Evolutionary conservation across 2,329 filamentous ascomycete species (phyloP), one percentile per base, ranked within the genome.

Genomic region (Shiraia sp.): DNA sequence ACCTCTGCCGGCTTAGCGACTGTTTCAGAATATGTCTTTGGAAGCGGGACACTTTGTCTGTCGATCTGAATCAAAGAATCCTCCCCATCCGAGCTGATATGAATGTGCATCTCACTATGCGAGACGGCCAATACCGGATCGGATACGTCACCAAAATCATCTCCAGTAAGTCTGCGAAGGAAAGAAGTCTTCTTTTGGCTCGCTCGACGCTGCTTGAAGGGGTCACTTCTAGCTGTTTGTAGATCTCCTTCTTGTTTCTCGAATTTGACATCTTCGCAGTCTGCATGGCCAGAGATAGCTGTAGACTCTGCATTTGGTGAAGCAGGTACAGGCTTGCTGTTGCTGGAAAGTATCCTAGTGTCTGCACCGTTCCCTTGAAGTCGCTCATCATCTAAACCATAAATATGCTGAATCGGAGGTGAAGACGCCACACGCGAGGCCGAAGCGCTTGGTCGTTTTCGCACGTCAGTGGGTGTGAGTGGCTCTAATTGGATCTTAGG

Each of bases 251-350:
- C 50, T 12, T 47, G 38, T 32, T 45, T 61, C 53, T 41, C 63
- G 56, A 34, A 66, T 57, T 57, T 66, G 50, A 66, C 47, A 10
- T 57, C 52, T 4, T 51, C 40, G 10, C 38, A 38, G 29, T 63
- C 48, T 13, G 58, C 61, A 40, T 69, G 70, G 40, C 49, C 65
- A 45, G 62, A 78, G 51, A 62, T 69, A 6, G 70, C 69, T 27
- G 53, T 66, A 5, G 71, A 73, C 4, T 65, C 63, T 31, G 63
- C 66, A 27, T 56, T 51, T 17, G 72, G 71, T 14, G 68, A 73
- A 58, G 49, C 71, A 66, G 59, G 75, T 53, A 61, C 56, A 52
- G 45, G 71, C 63, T 61, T 76, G 28, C 55, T 67, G 36, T 74
- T 74, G 53, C 71, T 73, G 1, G 70, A 72, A 9, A 72, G 45